Conservation (phyloP, 305 asterid species). For the Solanum hybrid region DNA sequence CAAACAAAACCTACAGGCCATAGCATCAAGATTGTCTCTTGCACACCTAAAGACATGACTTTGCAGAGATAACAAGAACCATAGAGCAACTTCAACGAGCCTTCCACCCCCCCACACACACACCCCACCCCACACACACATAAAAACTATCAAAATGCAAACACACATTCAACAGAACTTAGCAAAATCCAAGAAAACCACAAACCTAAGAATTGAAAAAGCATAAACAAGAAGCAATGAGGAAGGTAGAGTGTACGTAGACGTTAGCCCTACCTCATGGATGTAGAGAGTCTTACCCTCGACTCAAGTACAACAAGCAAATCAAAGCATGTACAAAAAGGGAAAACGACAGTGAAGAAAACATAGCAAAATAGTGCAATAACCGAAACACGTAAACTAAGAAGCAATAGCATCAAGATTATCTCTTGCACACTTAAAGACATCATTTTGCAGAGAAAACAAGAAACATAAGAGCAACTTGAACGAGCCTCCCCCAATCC, state of each 20-base stretch:
- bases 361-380: neutral
- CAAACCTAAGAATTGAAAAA: neutral
- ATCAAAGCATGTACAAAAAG: neutral
- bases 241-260: neutral
- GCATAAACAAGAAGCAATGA: neutral
- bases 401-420: slow-evolving; percentile 26
- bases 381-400: neutral
- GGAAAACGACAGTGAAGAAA: neutral
- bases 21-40: neutral
- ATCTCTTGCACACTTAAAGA: slow-evolving; percentile 39
- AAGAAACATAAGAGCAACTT: neutral
- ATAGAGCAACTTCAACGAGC: neutral
- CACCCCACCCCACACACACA: neutral
- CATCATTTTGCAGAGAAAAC: slow-evolving; percentile 44
- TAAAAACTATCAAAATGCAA: neutral
- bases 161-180: neutral
- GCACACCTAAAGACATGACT: neutral
- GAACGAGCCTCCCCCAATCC: neutral
- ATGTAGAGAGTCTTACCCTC: neutral
- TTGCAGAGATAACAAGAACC: neutral
- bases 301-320: neutral
- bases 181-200: neutral
- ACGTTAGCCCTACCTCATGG: neutral
- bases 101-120: too few relatives aligned
- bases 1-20: neutral